Conservation (phyloP, 345 rosid genomes). For the Stellera chamaejasme region DNA sequence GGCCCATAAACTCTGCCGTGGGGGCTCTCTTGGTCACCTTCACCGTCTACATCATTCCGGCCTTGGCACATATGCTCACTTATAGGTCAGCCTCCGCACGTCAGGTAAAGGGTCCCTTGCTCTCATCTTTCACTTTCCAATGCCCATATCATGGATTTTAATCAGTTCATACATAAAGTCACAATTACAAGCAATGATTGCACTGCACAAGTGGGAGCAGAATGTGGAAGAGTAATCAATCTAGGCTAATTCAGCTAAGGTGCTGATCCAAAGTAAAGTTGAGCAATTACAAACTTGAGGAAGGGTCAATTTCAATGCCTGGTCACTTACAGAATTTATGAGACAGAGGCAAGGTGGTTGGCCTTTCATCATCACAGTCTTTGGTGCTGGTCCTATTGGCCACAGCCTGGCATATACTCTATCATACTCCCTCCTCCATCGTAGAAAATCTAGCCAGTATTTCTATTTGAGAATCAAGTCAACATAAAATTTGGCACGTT, state of each 20-base stretch:
- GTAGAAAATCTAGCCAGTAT: not conserved
- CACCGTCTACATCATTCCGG: slow-evolving; percentile 85
- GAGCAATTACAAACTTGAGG: too few relatives aligned
- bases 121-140: slow-evolving; percentile 9
- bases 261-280: too few relatives aligned
- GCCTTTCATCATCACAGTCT: slow-evolving; percentile 14
- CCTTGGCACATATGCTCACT: slow-evolving; percentile 75
- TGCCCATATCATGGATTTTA: too few relatives aligned
- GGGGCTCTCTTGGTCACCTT: slow-evolving; percentile 81
- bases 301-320: too few relatives aligned
- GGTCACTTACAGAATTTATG: too few relatives aligned
- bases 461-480: not conserved
- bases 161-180: too few relatives aligned
- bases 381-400: too few relatives aligned
- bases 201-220: too few relatives aligned
- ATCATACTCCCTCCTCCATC: not conserved
- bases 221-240: too few relatives aligned
- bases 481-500: not conserved
- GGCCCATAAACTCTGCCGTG: slow-evolving; percentile 86
- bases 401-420: slow-evolving; percentile 3
- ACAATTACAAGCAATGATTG: too few relatives aligned
- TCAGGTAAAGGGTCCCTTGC: slow-evolving; percentile 30
- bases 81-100: slow-evolving; percentile 60
- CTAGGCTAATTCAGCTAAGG: too few relatives aligned
- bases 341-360: slow-evolving; percentile 14